Conservation (phyloP, 2,329 filamentous ascomycete genomes). For the Plenodomus tracheiphilus region DNA sequence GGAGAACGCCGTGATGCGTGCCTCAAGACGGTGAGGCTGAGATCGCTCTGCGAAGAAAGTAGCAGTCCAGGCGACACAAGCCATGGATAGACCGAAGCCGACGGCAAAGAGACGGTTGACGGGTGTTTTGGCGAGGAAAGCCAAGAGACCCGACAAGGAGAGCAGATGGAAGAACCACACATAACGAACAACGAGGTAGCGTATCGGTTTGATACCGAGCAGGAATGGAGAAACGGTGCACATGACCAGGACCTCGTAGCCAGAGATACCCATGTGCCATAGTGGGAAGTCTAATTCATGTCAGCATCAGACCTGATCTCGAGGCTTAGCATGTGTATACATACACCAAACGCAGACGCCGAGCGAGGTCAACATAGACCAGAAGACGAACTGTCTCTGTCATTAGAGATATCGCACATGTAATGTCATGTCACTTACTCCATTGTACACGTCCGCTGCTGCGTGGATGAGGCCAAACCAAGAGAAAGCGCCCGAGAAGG, state of each 20-base stretch:
- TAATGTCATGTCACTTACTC: constrained; percentile 58
- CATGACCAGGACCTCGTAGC: constrained; percentile 90
- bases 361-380: constrained; percentile 89
- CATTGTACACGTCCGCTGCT: constrained; percentile 86
- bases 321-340: constrained; percentile 41
- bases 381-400: constrained; percentile 81
- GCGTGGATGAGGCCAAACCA: constrained; percentile 78
- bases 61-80: constrained; percentile 81
- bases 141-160: constrained; percentile 75
- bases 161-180: constrained; percentile 73
- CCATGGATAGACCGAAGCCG: constrained; percentile 77
- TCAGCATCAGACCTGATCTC: constrained; percentile 17
- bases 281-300: constrained; percentile 76
- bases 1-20: constrained; percentile 77
- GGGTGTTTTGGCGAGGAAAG: constrained; percentile 75
- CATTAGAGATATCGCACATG: constrained; percentile 8
- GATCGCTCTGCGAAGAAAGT: constrained; percentile 77
- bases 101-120: constrained; percentile 77
- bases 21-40: constrained; percentile 76
- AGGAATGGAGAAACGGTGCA: constrained; percentile 79
- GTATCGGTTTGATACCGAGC: constrained; percentile 70
- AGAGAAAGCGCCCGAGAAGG: constrained; percentile 73
- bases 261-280: constrained; percentile 99
- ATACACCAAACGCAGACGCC: constrained; percentile 92
- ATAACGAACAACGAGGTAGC: constrained; percentile 69